Conservation (phyloP, 495 filamentous ascomycete genomes). For the Penicillium pancosmium region DNA sequence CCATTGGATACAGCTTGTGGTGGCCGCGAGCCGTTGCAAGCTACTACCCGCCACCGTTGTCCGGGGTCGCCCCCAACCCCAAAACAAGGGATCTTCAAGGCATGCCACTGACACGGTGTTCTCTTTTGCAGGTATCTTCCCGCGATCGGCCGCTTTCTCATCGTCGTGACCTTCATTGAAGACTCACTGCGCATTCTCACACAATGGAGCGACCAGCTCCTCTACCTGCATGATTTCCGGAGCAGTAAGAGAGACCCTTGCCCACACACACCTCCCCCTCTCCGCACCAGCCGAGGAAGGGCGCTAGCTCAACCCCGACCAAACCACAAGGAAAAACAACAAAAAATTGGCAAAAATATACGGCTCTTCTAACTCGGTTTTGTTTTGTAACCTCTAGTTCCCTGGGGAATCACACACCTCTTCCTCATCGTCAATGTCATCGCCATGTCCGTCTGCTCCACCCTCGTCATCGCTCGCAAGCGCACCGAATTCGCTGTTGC, state of each 20-base stretch:
- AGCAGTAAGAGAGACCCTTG: slow-evolving; percentile 65
- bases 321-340: not conserved
- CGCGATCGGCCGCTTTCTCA: slow-evolving; percentile 93
- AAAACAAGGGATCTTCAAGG: slow-evolving; percentile 28
- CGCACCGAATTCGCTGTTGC: slow-evolving; percentile 89
- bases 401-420: slow-evolving; percentile 84
- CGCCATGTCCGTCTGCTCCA: slow-evolving; percentile 82
- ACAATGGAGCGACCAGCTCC: slow-evolving; percentile 95
- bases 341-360: not conserved
- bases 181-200: slow-evolving; percentile 95
- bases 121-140: slow-evolving; percentile 74
- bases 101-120: slow-evolving; percentile 40
- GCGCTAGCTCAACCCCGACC: not conserved
- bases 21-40: not conserved
- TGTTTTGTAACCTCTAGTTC: slow-evolving; percentile 59
- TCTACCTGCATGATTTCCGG: slow-evolving; percentile 90
- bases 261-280: slow-evolving; percentile 8
- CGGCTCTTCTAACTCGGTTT: slow-evolving; percentile 20
- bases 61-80: not conserved
- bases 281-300: slow-evolving; percentile 2
- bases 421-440: slow-evolving; percentile 92
- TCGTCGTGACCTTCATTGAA: slow-evolving; percentile 98
- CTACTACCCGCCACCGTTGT: not conserved
- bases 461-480: slow-evolving; percentile 86
- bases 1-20: slow-evolving; percentile 5